These are phyloP conservation scores for Diplocarpon rosae DNA, from an alignment of 2,329 filamentous ascomycete species.

Conservation along the genomic window DNA sequence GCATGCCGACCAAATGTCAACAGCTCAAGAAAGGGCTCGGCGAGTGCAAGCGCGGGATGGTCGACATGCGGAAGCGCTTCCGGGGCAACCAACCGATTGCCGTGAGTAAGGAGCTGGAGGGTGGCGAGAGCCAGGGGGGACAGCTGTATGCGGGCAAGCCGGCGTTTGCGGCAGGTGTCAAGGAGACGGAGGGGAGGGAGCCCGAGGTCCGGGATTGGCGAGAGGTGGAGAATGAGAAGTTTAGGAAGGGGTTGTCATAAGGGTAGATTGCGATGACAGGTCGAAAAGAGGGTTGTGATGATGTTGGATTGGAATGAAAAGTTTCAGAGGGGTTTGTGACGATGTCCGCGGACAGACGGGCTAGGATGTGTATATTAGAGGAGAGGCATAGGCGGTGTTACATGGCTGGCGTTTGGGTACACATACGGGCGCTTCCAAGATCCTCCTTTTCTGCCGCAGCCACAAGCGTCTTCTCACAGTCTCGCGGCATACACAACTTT, in stretches of 20 bases:
- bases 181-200: slow-evolving; percentile 58
- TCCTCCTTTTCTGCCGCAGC: too few species aligned
- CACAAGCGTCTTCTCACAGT: too few species aligned
- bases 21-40: slow-evolving; percentile 88
- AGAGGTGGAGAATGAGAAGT: slow-evolving; percentile 54
- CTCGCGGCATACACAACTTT: too few species aligned
- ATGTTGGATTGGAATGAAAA: neutral
- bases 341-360: neutral
- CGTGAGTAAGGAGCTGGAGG: slow-evolving; percentile 49
- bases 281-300: too few species aligned
- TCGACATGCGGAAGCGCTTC: slow-evolving; percentile 98
- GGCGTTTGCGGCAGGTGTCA: slow-evolving; percentile 53
- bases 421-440: neutral
- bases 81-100: slow-evolving; percentile 82
- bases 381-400: neutral
- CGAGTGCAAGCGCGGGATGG: slow-evolving; percentile 90
- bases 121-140: slow-evolving; percentile 34
- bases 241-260: slow-evolving; percentile 27
- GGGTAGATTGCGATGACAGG: neutral
- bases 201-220: slow-evolving; percentile 49
- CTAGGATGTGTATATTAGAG: neutral
- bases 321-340: neutral
- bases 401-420: neutral
- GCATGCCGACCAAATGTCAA: slow-evolving; percentile 77
- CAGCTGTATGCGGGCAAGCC: slow-evolving; percentile 72